Evolutionary conservation across 1,284 basidiomycete species (phyloP).

Genomic region (Ganoderma sinense): DNA sequence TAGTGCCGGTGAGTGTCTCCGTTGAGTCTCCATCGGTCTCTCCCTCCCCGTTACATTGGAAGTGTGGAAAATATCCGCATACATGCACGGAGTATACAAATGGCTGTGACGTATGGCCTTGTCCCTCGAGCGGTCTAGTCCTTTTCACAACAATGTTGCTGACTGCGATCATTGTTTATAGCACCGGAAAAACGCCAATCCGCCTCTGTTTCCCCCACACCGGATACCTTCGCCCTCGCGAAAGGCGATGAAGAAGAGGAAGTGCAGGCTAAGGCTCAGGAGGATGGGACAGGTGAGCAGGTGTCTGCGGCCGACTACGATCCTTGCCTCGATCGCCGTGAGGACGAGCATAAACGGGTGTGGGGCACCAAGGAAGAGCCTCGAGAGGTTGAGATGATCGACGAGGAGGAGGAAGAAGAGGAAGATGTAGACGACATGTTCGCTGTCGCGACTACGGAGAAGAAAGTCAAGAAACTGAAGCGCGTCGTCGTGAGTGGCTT

Average conservation of each 20-base stretch:
- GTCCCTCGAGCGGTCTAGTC: too few species aligned
- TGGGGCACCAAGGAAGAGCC: slow-evolving; percentile 51
- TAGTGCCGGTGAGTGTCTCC: slow-evolving; percentile 22
- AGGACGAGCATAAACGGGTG: slow-evolving; percentile 79
- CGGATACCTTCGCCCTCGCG: slow-evolving; percentile 63
- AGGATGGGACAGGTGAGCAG: slow-evolving; percentile 65
- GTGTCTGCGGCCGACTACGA: slow-evolving; percentile 95
- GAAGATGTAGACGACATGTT: slow-evolving; percentile 89
- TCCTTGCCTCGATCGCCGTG: slow-evolving; percentile 83
- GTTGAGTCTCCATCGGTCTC: neutral
- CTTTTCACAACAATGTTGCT: neutral
- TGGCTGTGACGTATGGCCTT: too few species aligned
- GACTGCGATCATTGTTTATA: neutral
- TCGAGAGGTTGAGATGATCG: slow-evolving; percentile 61
- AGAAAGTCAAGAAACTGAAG: slow-evolving; percentile 68
- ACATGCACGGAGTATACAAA: too few species aligned
- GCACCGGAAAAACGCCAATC: slow-evolving; percentile 56
- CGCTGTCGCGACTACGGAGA: slow-evolving; percentile 78
- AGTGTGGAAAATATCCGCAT: too few species aligned
- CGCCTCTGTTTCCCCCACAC: slow-evolving; percentile 61
- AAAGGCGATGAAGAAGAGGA: slow-evolving; percentile 64
- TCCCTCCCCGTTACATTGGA: too few species aligned
- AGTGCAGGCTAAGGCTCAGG: slow-evolving; percentile 47
- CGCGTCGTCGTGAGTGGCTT: slow-evolving; percentile 54
- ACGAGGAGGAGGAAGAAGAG: slow-evolving; percentile 62